These are phyloP conservation scores for Sugiyamaella smithiae DNA, from an alignment of 805 yeast genomes.

Conservation along the genomic window DNA sequence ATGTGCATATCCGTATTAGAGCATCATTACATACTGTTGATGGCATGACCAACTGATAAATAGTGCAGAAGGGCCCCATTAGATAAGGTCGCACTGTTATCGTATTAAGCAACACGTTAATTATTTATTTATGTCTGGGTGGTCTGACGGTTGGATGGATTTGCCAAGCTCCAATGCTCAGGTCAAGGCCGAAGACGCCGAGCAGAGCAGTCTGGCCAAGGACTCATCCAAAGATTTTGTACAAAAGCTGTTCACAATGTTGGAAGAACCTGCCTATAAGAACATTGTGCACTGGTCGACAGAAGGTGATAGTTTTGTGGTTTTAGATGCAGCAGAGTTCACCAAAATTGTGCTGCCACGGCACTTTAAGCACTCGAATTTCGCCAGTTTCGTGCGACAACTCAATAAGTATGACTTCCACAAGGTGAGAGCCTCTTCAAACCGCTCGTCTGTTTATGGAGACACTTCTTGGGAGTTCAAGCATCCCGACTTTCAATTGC, in stretches of 20 bases:
- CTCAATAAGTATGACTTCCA: slow-evolving; percentile 96
- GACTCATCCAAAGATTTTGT: slow-evolving; percentile 21
- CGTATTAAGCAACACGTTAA: too few relatives aligned
- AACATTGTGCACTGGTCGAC: slow-evolving; percentile 83
- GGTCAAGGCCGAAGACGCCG: slow-evolving; percentile 7
- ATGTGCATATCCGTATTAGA: neutral
- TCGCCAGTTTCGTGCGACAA: slow-evolving; percentile 92
- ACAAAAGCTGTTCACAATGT: slow-evolving; percentile 59
- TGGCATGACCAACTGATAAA: too few relatives aligned
- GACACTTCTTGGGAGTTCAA: slow-evolving; percentile 85
- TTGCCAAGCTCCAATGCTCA: slow-evolving; percentile 1
- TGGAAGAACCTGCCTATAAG: slow-evolving; percentile 74
- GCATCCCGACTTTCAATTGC: slow-evolving; percentile 81
- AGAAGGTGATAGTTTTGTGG: slow-evolving; percentile 83
- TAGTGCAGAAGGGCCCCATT: too few relatives aligned
- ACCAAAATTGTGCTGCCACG: slow-evolving; percentile 84
- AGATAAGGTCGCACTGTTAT: too few relatives aligned
- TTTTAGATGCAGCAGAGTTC: slow-evolving; percentile 81
- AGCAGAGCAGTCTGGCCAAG: neutral
- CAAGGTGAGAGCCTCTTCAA: slow-evolving; percentile 59
- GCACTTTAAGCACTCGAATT: slow-evolving; percentile 92
- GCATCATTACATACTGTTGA: slow-evolving; percentile 2
- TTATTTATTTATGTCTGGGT: neutral
- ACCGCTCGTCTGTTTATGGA: slow-evolving; percentile 15
- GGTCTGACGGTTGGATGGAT: slow-evolving; percentile 3